Evolutionary conservation across 768 basidiomycete species (phyloP), one percentile per base, ranked within the genome.

Genomic region (Leccinum truebloodii): DNA sequence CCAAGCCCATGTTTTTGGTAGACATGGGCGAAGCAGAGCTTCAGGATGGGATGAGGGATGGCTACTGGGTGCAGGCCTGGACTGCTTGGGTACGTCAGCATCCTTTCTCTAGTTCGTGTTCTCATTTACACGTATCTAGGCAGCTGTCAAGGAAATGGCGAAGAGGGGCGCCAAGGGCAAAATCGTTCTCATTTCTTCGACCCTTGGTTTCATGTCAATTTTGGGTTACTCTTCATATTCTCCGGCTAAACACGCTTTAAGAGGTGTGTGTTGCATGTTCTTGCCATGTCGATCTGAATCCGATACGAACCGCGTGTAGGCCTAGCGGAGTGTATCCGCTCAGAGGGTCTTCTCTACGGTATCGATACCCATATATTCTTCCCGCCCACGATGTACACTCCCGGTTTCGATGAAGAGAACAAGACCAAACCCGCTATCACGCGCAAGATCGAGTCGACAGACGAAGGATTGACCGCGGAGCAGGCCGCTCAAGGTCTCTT

Each of bases 181-280:
- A 69, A 86, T 94, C 41, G 79, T 91, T 18, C 84, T 96, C 44
- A 83, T 92, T 26, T 86, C 86, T 1, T 93, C 90, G 0, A 84
- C 86, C 6, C 74, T 94, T 12, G 90, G 86, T 1, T 86, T 86
- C 66, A 87, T 93, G 78, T 81, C 84, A 2, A 83, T 94, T 57
- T 75, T 90, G 3, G 94, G 95, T 0, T 96, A 87, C 66, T 79
- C 88, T 2, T 83, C 86, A 1, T 96, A 96, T 73, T 78, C 90
- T 0, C 92, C 94, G 0, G 88, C 86, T 10, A 96, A 96, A 70
- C 89, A 90, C 66, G 95, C 95, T 8, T 71, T 96, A 6, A 77
- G 92, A 75, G 94, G 94, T 93, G 64, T 48, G 75, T 62, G 18
- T 22, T 30, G 14, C 12, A 13, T 12, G 3, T 53, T 22, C 9